A percentile compares a stretch with the other conserved stretches of the same genome.
These are phyloP conservation scores for Trametes sanguinea DNA, from an alignment of 768 basidiomycete genomes.

Conservation along the genomic window DNA sequence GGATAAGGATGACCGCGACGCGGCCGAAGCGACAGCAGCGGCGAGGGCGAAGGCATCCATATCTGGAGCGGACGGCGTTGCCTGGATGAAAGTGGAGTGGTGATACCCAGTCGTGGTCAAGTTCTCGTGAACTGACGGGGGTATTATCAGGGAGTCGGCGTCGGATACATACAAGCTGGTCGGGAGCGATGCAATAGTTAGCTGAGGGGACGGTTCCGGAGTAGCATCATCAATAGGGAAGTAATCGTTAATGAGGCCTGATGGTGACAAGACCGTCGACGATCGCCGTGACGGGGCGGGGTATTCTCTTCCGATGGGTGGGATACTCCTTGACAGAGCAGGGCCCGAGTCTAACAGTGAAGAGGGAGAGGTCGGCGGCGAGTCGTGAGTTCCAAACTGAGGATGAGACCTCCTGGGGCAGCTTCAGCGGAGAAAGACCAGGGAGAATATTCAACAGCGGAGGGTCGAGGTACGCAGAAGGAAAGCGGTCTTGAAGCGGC, in stretches of 20 bases:
- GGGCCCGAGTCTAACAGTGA: slow-evolving; percentile 4
- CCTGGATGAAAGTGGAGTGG: neutral
- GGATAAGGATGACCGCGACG: slow-evolving; percentile 18
- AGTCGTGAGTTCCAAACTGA: slow-evolving; percentile 3
- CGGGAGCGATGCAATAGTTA: slow-evolving; percentile 5
- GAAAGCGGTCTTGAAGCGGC: neutral
- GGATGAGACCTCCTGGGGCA: slow-evolving; percentile 20
- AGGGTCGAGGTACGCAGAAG: slow-evolving; percentile 17
- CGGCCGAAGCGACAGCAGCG: slow-evolving; percentile 15
- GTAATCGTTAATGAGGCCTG: slow-evolving; percentile 1
- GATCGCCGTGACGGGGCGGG: neutral
- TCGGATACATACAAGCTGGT: slow-evolving; percentile 9
- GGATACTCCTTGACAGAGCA: neutral
- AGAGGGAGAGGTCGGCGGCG: slow-evolving; percentile 16
- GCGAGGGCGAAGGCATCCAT: slow-evolving; percentile 32
- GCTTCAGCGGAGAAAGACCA: slow-evolving; percentile 21
- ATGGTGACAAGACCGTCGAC: neutral
- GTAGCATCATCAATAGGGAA: slow-evolving; percentile 5
- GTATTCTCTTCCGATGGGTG: neutral
- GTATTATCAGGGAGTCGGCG: slow-evolving; percentile 29
- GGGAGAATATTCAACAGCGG: slow-evolving; percentile 18
- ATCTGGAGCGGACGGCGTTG: slow-evolving; percentile 12
- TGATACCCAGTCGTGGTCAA: neutral
- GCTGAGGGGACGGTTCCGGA: neutral
- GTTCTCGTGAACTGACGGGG: slow-evolving; percentile 11